Percentiles rank a stretch among this genome's conserved stretches.
These are phyloP conservation scores for Chloris gayana DNA, from an alignment of 176 grass and related monocot species.

Conservation along the genomic window DNA sequence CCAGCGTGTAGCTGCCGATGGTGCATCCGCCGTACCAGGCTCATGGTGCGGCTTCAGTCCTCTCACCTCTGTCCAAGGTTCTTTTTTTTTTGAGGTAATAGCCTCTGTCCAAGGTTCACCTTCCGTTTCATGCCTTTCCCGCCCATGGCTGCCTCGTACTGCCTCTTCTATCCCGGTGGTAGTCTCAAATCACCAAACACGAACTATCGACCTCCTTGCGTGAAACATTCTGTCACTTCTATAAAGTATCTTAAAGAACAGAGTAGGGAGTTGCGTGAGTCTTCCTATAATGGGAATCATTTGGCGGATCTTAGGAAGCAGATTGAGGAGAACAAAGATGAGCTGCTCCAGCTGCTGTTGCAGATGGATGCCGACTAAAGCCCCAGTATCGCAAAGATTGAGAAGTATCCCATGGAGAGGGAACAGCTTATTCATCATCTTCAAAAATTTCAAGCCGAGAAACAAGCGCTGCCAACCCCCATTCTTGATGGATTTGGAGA, in stretches of 20 bases:
- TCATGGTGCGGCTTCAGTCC: background rate
- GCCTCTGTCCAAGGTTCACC: background rate
- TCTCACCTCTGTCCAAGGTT: background rate
- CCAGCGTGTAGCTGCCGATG: no score
- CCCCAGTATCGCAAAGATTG: background rate
- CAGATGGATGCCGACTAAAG: background rate
- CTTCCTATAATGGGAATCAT: background rate
- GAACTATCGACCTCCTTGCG: background rate
- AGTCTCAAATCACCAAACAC: slow-evolving; percentile 1
- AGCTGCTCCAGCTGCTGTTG: background rate
- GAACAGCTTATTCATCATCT: background rate
- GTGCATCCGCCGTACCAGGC: background rate
- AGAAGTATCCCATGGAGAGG: background rate
- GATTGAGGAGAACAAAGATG: background rate
- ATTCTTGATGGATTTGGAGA: background rate
- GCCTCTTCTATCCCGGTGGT: background rate
- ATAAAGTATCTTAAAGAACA: background rate
- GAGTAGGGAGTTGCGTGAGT: background rate
- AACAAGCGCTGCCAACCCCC: background rate
- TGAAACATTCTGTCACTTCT: background rate
- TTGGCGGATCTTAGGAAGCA: background rate
- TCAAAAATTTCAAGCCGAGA: background rate
- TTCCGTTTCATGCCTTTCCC: background rate
- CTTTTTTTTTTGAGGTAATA: no score
- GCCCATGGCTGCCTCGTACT: background rate